Evolutionary conservation across 495 filamentous ascomycete genomes (phyloP).

Genomic region (Barbatosphaeria neglecta): DNA sequence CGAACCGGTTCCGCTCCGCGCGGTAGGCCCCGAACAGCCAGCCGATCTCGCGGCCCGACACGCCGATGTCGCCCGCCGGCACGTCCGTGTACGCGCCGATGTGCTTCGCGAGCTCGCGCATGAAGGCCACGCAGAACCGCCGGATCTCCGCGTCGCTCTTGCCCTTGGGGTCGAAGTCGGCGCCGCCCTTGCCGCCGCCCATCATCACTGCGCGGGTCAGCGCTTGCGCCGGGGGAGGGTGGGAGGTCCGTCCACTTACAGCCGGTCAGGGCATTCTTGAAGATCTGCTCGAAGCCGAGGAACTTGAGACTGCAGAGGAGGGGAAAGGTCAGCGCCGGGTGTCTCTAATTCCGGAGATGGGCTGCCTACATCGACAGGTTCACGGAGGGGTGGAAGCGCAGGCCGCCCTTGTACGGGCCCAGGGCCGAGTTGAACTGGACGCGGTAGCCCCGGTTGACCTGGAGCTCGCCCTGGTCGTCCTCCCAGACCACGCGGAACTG

Average conservation of each 20-base stretch:
- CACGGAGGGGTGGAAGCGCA: constrained; percentile 90
- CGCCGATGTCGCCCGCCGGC: constrained; percentile 89
- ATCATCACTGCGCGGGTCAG: constrained; percentile 60
- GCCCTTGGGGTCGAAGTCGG: constrained; percentile 99
- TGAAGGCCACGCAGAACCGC: constrained; percentile 92
- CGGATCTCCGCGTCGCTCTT: constrained; percentile 97
- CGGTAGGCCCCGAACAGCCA: constrained; percentile 96
- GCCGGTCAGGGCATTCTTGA: constrained; percentile 99
- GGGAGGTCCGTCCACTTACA: constrained; percentile 41
- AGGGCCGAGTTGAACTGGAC: constrained; percentile 99
- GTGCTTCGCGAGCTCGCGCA: constrained; percentile 87
- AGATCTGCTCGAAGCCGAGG: constrained; percentile 97
- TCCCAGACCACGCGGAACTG: constrained; percentile 98
- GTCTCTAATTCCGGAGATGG: background rate
- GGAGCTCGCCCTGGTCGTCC: constrained; percentile 75
- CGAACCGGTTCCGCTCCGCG: constrained; percentile 76
- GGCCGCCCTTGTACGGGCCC: constrained; percentile 95
- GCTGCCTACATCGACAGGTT: constrained; percentile 68
- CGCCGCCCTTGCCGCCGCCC: constrained; percentile 95
- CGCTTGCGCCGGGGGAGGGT: constrained; percentile 6
- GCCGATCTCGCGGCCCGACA: constrained; percentile 79
- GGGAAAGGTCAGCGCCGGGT: constrained; percentile 8
- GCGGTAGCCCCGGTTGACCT: constrained; percentile 93
- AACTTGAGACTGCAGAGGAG: constrained; percentile 61
- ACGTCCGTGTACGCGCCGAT: constrained; percentile 96